These are phyloP conservation scores for Stagonosporopsis cucurbitacearum DNA, from an alignment of 2,329 filamentous ascomycete genomes.

Conservation along the genomic window DNA sequence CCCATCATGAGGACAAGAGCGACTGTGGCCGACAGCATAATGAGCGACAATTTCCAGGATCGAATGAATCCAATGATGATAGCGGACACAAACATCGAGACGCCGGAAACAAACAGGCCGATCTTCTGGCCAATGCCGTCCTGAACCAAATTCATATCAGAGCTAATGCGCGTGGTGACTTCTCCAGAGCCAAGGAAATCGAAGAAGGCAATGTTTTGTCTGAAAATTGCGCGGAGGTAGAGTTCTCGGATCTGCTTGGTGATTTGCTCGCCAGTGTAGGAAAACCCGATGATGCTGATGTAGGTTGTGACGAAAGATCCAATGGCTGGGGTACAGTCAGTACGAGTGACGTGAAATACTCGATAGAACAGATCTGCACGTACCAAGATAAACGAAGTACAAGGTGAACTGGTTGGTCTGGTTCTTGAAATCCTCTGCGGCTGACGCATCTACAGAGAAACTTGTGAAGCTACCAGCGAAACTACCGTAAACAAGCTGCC, in stretches of 20 bases:
- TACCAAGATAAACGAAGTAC: slow-evolving; percentile 51
- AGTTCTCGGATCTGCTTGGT: slow-evolving; percentile 53
- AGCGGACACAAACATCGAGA: slow-evolving; percentile 73
- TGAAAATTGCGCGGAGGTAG: slow-evolving; percentile 69
- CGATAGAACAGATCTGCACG: slow-evolving; percentile 42
- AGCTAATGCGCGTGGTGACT: slow-evolving; percentile 93
- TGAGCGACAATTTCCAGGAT: slow-evolving; percentile 91
- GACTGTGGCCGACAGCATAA: slow-evolving; percentile 80
- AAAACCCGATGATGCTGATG: slow-evolving; percentile 83
- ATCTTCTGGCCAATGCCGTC: slow-evolving; percentile 72
- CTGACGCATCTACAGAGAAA: slow-evolving; percentile 43
- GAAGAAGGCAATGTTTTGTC: slow-evolving; percentile 53
- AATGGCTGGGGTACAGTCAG: slow-evolving; percentile 29
- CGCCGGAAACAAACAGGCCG: slow-evolving; percentile 42
- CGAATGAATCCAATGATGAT: slow-evolving; percentile 92
- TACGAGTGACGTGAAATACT: not conserved
- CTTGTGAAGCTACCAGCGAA: slow-evolving; percentile 48
- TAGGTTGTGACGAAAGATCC: slow-evolving; percentile 69
- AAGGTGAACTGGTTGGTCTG: slow-evolving; percentile 43
- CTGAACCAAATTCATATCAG: slow-evolving; percentile 92
- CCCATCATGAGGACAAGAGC: slow-evolving; percentile 82
- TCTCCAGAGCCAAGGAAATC: slow-evolving; percentile 95
- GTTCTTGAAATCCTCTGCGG: slow-evolving; percentile 33
- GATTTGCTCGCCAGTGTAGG: slow-evolving; percentile 65
- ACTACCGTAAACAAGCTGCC: slow-evolving; percentile 48